These are phyloP conservation scores for Globisporangium sylvaticum DNA, from an alignment of 352 stramenopile genomes.

Conservation along the genomic window DNA sequence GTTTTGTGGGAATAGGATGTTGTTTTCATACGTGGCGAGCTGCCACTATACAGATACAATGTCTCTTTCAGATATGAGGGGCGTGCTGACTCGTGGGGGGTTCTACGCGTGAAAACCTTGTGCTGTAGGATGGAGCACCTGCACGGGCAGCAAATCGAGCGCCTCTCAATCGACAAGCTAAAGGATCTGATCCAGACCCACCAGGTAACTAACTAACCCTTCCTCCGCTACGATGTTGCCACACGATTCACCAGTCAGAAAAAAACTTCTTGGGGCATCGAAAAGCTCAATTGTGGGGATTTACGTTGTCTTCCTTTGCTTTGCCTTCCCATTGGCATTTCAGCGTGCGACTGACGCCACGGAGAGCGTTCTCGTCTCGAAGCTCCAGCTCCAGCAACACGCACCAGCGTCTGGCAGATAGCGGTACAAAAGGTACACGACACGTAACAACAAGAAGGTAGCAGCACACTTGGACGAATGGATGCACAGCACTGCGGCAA, in stretches of 20 bases:
- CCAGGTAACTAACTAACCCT: too few species aligned
- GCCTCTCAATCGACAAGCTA: conserved; percentile 27
- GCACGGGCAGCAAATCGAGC: conserved; percentile 34
- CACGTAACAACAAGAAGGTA: not conserved
- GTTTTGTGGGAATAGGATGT: conserved; percentile 4
- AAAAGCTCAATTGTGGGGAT: not conserved
- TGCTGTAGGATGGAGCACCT: conserved; percentile 38
- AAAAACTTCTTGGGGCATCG: not conserved
- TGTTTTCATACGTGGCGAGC: not conserved
- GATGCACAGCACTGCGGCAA: not conserved
- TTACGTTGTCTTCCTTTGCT: too few species aligned
- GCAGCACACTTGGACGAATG: not conserved
- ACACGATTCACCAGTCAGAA: not conserved
- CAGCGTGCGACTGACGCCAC: conserved; percentile 51
- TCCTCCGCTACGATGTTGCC: too few species aligned
- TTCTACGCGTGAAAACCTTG: not conserved
- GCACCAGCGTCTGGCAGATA: not conserved
- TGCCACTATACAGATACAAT: too few species aligned
- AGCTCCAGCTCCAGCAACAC: conserved; percentile 31
- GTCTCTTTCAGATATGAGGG: too few species aligned
- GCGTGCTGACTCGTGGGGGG: not conserved
- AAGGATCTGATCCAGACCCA: conserved; percentile 61
- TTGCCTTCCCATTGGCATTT: too few species aligned
- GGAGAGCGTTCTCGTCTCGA: conserved; percentile 49
- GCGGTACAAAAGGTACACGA: too few species aligned